Evolutionary conservation across 768 basidiomycete genomes (phyloP).

Genomic region (Leccinum sublutescens): DNA sequence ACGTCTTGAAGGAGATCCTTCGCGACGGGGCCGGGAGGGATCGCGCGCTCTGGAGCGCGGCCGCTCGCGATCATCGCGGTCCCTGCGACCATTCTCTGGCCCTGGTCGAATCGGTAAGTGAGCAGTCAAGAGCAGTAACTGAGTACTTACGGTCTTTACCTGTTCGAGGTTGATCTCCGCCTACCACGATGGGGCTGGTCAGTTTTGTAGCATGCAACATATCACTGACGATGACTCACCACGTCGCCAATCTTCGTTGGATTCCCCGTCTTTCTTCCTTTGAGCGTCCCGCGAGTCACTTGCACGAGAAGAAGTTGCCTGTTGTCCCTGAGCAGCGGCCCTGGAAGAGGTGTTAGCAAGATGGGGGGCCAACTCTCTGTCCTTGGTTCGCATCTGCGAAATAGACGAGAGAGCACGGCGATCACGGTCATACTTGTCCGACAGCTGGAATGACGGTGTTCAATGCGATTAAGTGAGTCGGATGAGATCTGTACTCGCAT

Average conservation of each 20-base stretch:
- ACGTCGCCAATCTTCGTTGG: slow-evolving; percentile 83
- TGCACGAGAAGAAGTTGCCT: slow-evolving; percentile 45
- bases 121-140: background rate
- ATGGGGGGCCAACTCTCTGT: slow-evolving; percentile 67
- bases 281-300: slow-evolving; percentile 56
- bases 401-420: slow-evolving; percentile 57
- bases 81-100: slow-evolving; percentile 52
- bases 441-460: slow-evolving; percentile 50
- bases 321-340: slow-evolving; percentile 34
- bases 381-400: slow-evolving; percentile 54
- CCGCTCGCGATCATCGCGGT: slow-evolving; percentile 61
- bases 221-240: slow-evolving; percentile 43
- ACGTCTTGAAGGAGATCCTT: slow-evolving; percentile 51
- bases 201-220: background rate
- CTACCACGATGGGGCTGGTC: slow-evolving; percentile 27
- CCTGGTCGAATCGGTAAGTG: slow-evolving; percentile 35
- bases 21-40: slow-evolving; percentile 58
- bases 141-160: slow-evolving; percentile 56
- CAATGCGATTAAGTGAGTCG: background rate
- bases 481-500: slow-evolving; percentile 40
- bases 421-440: slow-evolving; percentile 86
- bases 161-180: slow-evolving; percentile 48
- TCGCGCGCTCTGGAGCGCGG: slow-evolving; percentile 65
- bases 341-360: slow-evolving; percentile 44
- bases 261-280: slow-evolving; percentile 72